Evolutionary conservation across 2,329 filamentous ascomycete species (phyloP).

Genomic region (Verticillium tricorpus): DNA sequence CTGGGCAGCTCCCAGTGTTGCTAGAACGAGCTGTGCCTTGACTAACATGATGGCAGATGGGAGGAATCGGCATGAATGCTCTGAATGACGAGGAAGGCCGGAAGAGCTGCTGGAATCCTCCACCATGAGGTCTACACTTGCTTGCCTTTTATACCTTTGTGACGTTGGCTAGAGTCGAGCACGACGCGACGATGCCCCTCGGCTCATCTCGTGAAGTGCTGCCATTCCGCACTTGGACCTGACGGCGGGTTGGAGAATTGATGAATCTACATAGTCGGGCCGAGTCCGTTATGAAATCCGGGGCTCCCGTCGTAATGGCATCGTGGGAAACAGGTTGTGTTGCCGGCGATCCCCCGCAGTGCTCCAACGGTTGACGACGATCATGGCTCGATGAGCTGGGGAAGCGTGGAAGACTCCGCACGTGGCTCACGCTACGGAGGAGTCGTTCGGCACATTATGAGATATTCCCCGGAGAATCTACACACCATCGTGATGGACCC

Average conservation of each 20-base stretch:
- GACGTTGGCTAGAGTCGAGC: background rate
- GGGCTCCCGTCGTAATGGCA: background rate
- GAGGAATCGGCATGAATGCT: background rate
- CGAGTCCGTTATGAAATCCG: background rate
- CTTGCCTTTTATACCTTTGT: background rate
- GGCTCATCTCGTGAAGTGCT: background rate
- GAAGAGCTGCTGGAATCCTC: background rate
- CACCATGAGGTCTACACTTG: background rate
- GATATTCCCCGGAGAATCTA: background rate
- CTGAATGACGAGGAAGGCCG: background rate
- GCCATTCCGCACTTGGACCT: background rate
- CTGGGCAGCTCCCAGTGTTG: slow-evolving; percentile 14
- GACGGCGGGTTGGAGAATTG: background rate
- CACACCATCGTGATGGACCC: background rate
- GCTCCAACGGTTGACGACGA: background rate
- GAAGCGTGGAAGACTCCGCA: background rate
- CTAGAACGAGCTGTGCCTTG: background rate
- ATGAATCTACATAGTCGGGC: background rate
- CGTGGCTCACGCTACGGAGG: background rate
- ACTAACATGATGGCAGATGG: background rate
- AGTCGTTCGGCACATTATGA: background rate
- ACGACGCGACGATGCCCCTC: background rate
- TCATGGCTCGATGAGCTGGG: background rate
- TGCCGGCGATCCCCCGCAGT: background rate
- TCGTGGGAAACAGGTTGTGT: background rate